phyloP scores from a whole-genome alignment of 306 rosid species.

The Quercus aquifolioides region DNA sequence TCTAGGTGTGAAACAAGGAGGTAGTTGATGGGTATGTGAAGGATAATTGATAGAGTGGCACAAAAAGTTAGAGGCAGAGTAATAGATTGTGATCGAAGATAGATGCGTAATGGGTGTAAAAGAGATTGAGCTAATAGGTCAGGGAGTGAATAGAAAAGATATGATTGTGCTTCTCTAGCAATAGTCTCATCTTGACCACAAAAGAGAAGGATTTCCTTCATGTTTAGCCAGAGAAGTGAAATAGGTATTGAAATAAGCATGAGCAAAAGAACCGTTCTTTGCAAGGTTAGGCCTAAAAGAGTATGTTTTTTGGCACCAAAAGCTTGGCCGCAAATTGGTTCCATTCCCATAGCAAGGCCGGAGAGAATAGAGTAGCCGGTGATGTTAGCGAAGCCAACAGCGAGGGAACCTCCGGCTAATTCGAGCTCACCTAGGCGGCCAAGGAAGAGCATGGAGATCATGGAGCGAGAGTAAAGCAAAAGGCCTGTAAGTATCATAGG shows the following conservation, averaged over 20 bases:
- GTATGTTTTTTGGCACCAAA: conserved; percentile 67
- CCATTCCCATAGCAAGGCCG: conserved; percentile 93
- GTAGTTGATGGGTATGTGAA: conserved; percentile 76
- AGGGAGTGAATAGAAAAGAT: conserved; percentile 76
- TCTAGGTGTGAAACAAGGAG: conserved; percentile 51
- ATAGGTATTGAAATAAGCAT: conserved; percentile 63
- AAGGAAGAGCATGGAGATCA: conserved; percentile 90
- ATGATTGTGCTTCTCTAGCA: conserved; percentile 67
- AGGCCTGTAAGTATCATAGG: conserved; percentile 88
- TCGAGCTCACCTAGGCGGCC: conserved; percentile 77
- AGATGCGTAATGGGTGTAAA: conserved; percentile 80
- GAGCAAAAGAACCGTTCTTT: conserved; percentile 65
- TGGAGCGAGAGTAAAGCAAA: conserved; percentile 71
- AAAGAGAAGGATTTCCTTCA: conserved; percentile 56
- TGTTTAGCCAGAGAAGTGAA: conserved; percentile 69
- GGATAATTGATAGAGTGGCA: conserved; percentile 57
- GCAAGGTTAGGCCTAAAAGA: conserved; percentile 72
- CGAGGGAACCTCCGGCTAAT: conserved; percentile 87
- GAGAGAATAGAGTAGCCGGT: conserved; percentile 90
- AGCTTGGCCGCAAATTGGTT: conserved; percentile 87
- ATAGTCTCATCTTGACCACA: conserved; percentile 73
- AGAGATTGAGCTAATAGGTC: conserved; percentile 85
- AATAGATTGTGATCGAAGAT: conserved; percentile 77
- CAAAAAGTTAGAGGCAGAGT: conserved; percentile 81
- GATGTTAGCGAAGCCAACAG: conserved; percentile 83